Base-by-base conservation (phyloP, 2,329 filamentous ascomycete genomes). In the Pseudogymnoascus sp. region DNA sequence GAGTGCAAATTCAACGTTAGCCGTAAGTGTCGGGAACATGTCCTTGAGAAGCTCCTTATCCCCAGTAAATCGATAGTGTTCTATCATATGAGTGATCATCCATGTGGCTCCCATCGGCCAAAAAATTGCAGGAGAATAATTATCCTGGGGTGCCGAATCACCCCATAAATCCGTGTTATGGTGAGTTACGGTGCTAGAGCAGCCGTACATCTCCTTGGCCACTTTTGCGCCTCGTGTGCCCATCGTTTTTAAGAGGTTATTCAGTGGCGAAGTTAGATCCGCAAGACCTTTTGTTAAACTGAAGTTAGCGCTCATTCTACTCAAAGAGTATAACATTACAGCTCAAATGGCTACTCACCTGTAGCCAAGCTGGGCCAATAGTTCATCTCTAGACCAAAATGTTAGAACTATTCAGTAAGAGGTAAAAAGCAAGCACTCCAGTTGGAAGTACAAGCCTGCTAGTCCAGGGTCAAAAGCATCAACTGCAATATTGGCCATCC, bases 21-120 rank as follows among this genome's bases (percentile, higher is more conserved):
- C 71, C 25, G 70, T 66, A 4, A 75, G 67, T 16, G 73, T 67
- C 6, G 72, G 73, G 55, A 71, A 69, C 12, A 63, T 66, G 5
- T 62, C 62, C 31, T 59, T 49, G 9, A 74, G 66, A 59, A 74
- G 72, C 1, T 64, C 37, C 11, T 63, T 62, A 62, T 75, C 69
- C 2, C 70, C 68, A 0, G 72, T 74, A 59, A 75, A 77, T 3
- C 67, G 69, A 62, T 74, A 77, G 60, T 75, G 71, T 62, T 78
- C 74, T 55, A 74, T 71, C 12, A 73, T 63, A 64, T 78, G 74
- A 35, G 68, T 69, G 9, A 69, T 68, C 5, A 78, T 63, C 76
- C 76, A 78, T 2, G 72, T 72, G 0, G 68, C 71, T 4, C 75
- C 73, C 64, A 76, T 70, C 0, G 74, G 75, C 75, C 74, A 77